phyloP scores from a whole-genome alignment of 768 basidiomycete species.

The Strobilomyces echinocephalus region DNA sequence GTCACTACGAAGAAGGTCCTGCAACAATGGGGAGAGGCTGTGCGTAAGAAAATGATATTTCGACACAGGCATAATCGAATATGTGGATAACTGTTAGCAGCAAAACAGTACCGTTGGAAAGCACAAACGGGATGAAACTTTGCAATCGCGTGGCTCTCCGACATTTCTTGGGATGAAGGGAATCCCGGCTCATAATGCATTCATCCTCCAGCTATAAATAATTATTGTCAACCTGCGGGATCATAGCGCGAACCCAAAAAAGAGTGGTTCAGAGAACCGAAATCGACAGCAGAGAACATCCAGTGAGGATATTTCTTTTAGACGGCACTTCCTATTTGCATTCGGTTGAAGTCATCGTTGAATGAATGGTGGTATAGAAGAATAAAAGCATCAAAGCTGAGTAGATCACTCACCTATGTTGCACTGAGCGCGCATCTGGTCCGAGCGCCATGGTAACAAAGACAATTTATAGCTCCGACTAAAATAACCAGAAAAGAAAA shows the following conservation, averaged over 20 bases:
- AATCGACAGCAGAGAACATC: conserved; percentile 30
- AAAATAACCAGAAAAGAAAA: conserved; percentile 25
- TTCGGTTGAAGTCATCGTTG: conserved; percentile 32
- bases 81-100: conserved; percentile 14
- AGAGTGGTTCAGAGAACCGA: conserved; percentile 30
- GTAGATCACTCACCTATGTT: conserved; percentile 16
- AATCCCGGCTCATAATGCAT: neutral
- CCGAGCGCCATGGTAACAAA: conserved; percentile 1
- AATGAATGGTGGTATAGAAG: neutral
- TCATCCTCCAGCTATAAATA: conserved; percentile 3
- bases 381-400: neutral
- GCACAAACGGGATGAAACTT: neutral
- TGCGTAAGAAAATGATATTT: conserved; percentile 18
- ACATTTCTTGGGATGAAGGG: too few species aligned
- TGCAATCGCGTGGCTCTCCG: neutral
- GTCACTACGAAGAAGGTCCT: too few species aligned
- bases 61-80: conserved; percentile 2
- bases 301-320: conserved; percentile 19
- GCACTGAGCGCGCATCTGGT: neutral
- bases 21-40: neutral
- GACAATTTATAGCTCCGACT: conserved; percentile 27
- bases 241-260: neutral
- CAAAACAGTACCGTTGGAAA: neutral
- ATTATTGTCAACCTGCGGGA: conserved; percentile 4
- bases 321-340: conserved; percentile 37